Evolutionary conservation across 2,329 filamentous ascomycete species (phyloP).

Genomic region (Phyllosticta citrichinensis): DNA sequence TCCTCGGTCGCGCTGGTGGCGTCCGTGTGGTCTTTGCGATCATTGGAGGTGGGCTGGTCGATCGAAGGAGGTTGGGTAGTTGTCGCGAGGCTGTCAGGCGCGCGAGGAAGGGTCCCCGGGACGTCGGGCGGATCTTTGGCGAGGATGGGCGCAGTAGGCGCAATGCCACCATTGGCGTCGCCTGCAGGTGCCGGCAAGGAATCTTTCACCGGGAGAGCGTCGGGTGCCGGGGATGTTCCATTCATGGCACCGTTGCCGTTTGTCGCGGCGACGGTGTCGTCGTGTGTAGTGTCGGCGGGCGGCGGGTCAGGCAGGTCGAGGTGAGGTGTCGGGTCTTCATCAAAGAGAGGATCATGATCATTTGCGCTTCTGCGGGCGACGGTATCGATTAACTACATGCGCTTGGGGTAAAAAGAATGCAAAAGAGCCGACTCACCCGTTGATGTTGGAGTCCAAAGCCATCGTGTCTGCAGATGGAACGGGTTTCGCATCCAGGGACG

Average conservation of each 20-base stretch:
- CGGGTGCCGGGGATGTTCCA: conserved; percentile 15
- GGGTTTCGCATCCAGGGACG: conserved; percentile 39
- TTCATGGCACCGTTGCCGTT: conserved; percentile 22
- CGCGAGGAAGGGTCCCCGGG: conserved; percentile 27
- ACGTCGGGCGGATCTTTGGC: conserved; percentile 30
- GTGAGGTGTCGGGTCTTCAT: conserved; percentile 19
- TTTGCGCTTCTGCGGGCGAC: conserved; percentile 13
- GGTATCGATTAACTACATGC: conserved; percentile 14
- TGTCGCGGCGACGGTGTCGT: conserved; percentile 13
- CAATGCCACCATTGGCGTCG: conserved; percentile 34
- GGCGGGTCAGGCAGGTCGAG: conserved; percentile 15
- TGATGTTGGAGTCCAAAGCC: conserved; percentile 44
- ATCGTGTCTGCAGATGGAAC: conserved; percentile 39
- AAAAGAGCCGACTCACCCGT: conserved; percentile 46
- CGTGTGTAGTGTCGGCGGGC: not conserved
- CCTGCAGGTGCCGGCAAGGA: conserved; percentile 28
- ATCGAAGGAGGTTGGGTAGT: conserved; percentile 29
- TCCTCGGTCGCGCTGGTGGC: not conserved
- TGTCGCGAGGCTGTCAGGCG: conserved; percentile 16
- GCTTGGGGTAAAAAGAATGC: conserved; percentile 8
- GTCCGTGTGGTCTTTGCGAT: conserved; percentile 11
- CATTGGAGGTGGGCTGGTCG: conserved; percentile 30
- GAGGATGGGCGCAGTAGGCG: conserved; percentile 33
- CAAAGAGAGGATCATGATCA: conserved; percentile 24
- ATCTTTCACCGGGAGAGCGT: conserved; percentile 15